Percentiles rank a stretch among this genome's conserved stretches.
Evolutionary conservation across 2,329 filamentous ascomycete species (phyloP).

Genomic region (Ceratocystiopsis sp.): DNA sequence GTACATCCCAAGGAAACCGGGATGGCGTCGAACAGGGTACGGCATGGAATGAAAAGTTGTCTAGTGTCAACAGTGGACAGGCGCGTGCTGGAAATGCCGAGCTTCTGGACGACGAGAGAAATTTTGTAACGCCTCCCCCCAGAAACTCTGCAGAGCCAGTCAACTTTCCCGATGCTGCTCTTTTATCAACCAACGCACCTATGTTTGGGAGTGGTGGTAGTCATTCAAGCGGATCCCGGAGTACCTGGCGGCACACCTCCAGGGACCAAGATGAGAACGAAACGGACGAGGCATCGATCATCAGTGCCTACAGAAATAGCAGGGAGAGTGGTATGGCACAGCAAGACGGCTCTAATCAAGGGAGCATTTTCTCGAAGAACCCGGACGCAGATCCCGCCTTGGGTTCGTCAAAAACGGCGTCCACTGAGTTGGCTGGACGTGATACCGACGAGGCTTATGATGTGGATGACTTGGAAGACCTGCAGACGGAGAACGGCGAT

Average conservation of each 20-base stretch:
- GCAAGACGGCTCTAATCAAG: no score
- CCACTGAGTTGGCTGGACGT: no score
- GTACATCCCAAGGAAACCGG: constrained; percentile 10
- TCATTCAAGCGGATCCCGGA: constrained; percentile 1
- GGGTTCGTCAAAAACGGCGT: no score
- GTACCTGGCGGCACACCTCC: not conserved
- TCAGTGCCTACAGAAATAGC: constrained; percentile 13
- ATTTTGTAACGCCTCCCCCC: constrained; percentile 1
- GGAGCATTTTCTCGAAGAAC: no score
- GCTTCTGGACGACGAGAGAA: not conserved
- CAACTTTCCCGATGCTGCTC: not conserved
- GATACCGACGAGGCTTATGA: constrained; percentile 21
- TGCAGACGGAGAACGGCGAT: constrained; percentile 23
- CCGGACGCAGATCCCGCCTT: no score
- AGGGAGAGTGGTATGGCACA: no score
- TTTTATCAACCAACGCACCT: not conserved
- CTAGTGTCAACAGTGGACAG: constrained; percentile 14
- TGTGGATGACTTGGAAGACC: constrained; percentile 20
- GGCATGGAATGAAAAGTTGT: constrained; percentile 17
- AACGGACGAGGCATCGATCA: constrained; percentile 14
- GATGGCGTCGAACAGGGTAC: constrained; percentile 8
- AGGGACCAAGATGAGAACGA: not conserved
- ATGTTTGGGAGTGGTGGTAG: constrained; percentile 2
- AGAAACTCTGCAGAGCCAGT: not conserved
- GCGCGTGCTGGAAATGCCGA: no score